Percentiles rank a stretch among this genome's conserved stretches.
phyloP scores from a whole-genome alignment of 441 rosid species.

The Eutrema salsugineum region DNA sequence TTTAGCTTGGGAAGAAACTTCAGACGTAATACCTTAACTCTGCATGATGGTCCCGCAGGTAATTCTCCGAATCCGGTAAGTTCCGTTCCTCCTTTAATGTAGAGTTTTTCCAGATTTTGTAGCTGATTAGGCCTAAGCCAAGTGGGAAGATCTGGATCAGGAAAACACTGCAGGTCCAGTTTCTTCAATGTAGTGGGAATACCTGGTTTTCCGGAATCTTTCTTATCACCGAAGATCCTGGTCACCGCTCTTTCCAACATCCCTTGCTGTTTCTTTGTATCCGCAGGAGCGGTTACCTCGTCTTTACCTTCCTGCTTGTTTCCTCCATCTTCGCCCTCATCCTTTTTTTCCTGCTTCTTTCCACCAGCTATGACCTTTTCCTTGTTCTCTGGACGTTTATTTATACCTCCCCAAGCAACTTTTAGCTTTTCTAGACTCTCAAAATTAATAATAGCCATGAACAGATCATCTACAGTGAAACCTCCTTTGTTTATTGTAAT shows the following conservation, averaged over 20 bases:
- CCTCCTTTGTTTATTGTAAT: constrained; percentile 29
- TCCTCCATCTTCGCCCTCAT: too few relatives aligned
- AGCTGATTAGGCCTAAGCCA: constrained; percentile 31
- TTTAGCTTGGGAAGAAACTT: constrained; percentile 36
- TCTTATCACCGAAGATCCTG: neutral
- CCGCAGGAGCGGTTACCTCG: neutral
- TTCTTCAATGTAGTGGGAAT: constrained; percentile 24
- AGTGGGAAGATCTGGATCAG: constrained; percentile 5
- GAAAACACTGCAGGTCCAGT: constrained; percentile 49
- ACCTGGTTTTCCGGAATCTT: neutral
- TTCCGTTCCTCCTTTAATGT: constrained; percentile 40
- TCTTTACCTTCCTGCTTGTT: neutral
- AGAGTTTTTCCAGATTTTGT: constrained; percentile 20
- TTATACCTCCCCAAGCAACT: constrained; percentile 48
- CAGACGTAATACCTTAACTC: constrained; percentile 33
- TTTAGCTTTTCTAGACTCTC: constrained; percentile 30
- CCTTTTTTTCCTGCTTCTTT: neutral
- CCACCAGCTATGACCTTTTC: neutral
- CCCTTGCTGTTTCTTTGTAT: neutral
- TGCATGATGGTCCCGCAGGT: neutral
- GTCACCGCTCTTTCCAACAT: neutral
- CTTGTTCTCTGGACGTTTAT: neutral
- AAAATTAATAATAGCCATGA: neutral
- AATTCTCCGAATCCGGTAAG: constrained; percentile 26
- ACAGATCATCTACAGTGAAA: neutral